A percentile compares a stretch with the other conserved stretches of the same genome.
These are phyloP conservation scores for Metschnikowia kunwiensis DNA, from an alignment of 805 yeast species.

Conservation along the genomic window DNA sequence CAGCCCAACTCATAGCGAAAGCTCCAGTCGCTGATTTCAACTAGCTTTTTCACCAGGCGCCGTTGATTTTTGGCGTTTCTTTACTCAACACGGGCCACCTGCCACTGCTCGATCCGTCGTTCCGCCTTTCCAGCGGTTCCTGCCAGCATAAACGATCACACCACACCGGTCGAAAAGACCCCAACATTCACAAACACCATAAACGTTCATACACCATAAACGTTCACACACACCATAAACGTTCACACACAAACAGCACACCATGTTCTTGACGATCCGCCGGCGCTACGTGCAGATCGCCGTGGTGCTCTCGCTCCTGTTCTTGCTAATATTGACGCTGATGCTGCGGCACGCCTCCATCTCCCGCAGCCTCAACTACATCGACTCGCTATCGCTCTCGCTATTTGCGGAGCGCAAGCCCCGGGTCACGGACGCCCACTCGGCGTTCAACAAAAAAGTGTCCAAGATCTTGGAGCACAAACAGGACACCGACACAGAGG, in stretches of 20 bases:
- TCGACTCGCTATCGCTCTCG: constrained; percentile 17
- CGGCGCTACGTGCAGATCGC: constrained; percentile 19
- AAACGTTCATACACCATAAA: not conserved
- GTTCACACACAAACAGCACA: not conserved
- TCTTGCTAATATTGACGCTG: constrained; percentile 15
- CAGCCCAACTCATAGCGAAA: too few species aligned
- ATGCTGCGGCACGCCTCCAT: constrained; percentile 6
- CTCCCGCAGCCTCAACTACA: constrained; percentile 8
- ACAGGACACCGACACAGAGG: constrained; percentile 8
- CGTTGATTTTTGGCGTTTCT: too few species aligned
- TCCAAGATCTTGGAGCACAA: constrained; percentile 6
- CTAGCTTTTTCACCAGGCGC: too few species aligned
- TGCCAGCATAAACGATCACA: too few species aligned
- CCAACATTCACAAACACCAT: not conserved
- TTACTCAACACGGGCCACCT: too few species aligned
- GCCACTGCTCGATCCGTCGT: too few species aligned
- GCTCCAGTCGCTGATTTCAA: too few species aligned
- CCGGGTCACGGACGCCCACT: constrained; percentile 4
- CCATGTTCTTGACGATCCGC: constrained; percentile 16
- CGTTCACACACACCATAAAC: not conserved
- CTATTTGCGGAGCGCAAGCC: constrained; percentile 6
- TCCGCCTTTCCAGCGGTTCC: too few species aligned
- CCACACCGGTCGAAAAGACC: too few species aligned
- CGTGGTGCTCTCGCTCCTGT: constrained; percentile 13
- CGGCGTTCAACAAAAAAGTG: constrained; percentile 13